Evolutionary conservation across 768 basidiomycete species (phyloP), one percentile per base, ranked within the genome.

Genomic region (Panaeolus papilionaceus): DNA sequence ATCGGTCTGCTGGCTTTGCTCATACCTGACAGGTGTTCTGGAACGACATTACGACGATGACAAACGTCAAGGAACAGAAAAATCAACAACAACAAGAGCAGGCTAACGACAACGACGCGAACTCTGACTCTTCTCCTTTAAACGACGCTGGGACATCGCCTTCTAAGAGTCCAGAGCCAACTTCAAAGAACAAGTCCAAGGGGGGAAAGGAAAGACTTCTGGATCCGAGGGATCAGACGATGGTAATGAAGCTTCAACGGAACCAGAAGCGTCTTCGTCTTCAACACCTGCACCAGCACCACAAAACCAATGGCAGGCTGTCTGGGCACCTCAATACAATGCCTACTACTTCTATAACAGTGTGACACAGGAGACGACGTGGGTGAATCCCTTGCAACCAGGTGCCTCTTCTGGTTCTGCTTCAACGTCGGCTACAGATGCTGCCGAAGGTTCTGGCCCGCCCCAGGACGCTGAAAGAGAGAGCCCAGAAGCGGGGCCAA

Each of bases 301-400:
- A 16, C 62, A 38, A 40, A 62, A 45, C 18, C 78, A 85, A 33
- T 95, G 94, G 93, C 94, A 94, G 77, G 93, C 93, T 42, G 85
- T 95, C 38, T 95, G 84, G 79, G 89, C 93, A 0, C 87, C 92
- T 1, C 83, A 89, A 68, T 88, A 92, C 80, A 91, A 86, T 77
- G 84, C 92, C 10, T 95, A 95, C 79, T 95, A 95, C 77, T 95
- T 94, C 81, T 92, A 84, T 84, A 95, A 94, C 78, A 66, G 87
- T 10, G 76, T 79, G 68, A 94, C 93, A 0, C 83, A 89, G 64
- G 88, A 94, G 79, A 95, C 93, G 18, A 95, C 93, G 2, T 95
- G 94, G 94, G 80, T 81, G 37, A 95, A 95, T 73, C 93, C 93
- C 10, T 81, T 95, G 45, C 80, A 86, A 51, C 78, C 77, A 1